These are phyloP conservation scores for Boletus mariae DNA, from an alignment of 1,284 basidiomycete species.

Conservation along the genomic window DNA sequence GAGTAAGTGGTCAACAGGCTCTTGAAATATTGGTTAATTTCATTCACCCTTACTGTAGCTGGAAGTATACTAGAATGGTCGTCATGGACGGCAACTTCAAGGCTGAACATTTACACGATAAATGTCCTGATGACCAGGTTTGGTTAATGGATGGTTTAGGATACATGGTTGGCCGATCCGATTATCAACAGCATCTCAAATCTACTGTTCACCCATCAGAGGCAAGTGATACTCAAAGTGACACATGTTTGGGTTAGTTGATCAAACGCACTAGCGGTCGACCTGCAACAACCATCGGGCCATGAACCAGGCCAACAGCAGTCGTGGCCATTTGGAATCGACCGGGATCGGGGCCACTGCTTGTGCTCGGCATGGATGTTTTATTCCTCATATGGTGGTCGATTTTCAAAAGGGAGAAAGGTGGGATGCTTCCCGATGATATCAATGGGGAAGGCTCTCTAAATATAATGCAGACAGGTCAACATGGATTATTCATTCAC, in stretches of 20 bases:
- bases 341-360: neutral
- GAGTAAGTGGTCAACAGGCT: neutral
- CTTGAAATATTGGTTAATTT: too few relatives aligned
- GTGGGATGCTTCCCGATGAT: neutral
- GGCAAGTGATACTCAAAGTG: too few relatives aligned
- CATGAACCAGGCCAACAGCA: conserved; percentile 2
- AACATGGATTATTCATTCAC: conserved; percentile 24
- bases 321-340: conserved; percentile 3
- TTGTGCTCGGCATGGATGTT: conserved; percentile 2
- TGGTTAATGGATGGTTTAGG: conserved; percentile 6
- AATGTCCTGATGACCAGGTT: neutral
- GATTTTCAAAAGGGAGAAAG: neutral
- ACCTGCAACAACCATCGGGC: conserved; percentile 11
- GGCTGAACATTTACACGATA: neutral
- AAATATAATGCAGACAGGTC: conserved; percentile 7
- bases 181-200: neutral
- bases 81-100: neutral
- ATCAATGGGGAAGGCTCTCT: too few relatives aligned
- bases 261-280: neutral
- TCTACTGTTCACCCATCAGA: too few relatives aligned
- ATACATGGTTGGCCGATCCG: neutral
- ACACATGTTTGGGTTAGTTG: too few relatives aligned
- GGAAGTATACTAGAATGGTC: too few relatives aligned
- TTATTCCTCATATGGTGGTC: neutral
- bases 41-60: too few relatives aligned